Evolutionary conservation across 2,329 filamentous ascomycete genomes (phyloP).

Genomic region (Microdochium paspali): DNA sequence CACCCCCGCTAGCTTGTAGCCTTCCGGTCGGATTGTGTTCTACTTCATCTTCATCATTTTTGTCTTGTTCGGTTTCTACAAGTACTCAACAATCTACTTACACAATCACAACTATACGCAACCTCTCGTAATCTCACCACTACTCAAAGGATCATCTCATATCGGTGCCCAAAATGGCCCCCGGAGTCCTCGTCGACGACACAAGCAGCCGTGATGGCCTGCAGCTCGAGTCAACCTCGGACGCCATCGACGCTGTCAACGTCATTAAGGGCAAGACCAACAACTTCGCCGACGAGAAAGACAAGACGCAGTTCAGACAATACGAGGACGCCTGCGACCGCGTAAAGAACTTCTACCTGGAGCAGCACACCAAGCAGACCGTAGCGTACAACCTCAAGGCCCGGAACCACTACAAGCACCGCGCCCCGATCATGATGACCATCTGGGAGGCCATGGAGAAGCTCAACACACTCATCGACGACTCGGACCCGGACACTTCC

Average conservation of each 20-base stretch:
- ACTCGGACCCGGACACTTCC: slow-evolving; percentile 81
- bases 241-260: slow-evolving; percentile 46
- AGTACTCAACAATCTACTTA: too few relatives aligned
- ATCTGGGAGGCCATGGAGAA: slow-evolving; percentile 91
- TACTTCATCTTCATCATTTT: neutral
- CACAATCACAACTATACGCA: neutral
- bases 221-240: slow-evolving; percentile 32
- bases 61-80: too few relatives aligned
- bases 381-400: slow-evolving; percentile 78
- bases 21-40: neutral
- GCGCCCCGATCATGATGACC: slow-evolving; percentile 61
- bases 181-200: slow-evolving; percentile 17
- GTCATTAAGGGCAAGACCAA: slow-evolving; percentile 43
- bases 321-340: slow-evolving; percentile 77
- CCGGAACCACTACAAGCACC: slow-evolving; percentile 59
- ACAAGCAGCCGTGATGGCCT: slow-evolving; percentile 16
- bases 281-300: slow-evolving; percentile 67
- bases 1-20: too few relatives aligned
- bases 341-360: slow-evolving; percentile 79
- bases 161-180: too few relatives aligned
- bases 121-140: neutral
- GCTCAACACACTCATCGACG: slow-evolving; percentile 82
- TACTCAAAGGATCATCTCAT: slow-evolving; percentile 3
- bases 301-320: slow-evolving; percentile 73
- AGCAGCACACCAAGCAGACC: slow-evolving; percentile 63